These are phyloP conservation scores for Teunomyces tritomae DNA, from an alignment of 805 yeast species.

Conservation along the genomic window DNA sequence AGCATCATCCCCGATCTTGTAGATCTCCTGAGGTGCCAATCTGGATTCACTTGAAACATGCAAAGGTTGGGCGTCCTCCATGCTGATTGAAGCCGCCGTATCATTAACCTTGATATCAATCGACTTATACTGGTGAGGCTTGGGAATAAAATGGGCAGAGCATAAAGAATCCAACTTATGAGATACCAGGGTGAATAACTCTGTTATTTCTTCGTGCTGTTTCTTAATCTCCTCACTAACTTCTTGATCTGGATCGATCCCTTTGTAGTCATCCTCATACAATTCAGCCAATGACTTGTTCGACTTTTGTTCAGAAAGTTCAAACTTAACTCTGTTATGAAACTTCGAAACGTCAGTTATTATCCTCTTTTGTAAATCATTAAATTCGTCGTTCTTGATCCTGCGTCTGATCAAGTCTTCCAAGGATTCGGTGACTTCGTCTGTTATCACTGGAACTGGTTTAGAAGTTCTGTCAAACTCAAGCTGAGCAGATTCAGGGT, in stretches of 20 bases:
- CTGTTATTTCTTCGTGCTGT: slow-evolving; percentile 76
- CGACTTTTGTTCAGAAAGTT: slow-evolving; percentile 81
- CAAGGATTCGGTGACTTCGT: slow-evolving; percentile 77
- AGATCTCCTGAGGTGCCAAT: slow-evolving; percentile 94
- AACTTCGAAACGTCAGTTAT: slow-evolving; percentile 65
- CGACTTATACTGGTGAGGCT: slow-evolving; percentile 70
- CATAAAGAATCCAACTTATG: slow-evolving; percentile 83
- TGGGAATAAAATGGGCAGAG: slow-evolving; percentile 94
- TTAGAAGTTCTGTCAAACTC: slow-evolving; percentile 92
- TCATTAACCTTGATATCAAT: slow-evolving; percentile 71
- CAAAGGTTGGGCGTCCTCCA: slow-evolving; percentile 97
- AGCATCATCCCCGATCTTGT: slow-evolving; percentile 48
- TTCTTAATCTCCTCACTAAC: slow-evolving; percentile 62
- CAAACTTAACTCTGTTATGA: slow-evolving; percentile 46
- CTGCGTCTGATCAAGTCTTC: slow-evolving; percentile 89
- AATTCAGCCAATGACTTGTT: slow-evolving; percentile 85
- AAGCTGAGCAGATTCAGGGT: slow-evolving; percentile 49
- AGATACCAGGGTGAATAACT: slow-evolving; percentile 57
- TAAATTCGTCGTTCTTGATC: slow-evolving; percentile 71
- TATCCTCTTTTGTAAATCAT: slow-evolving; percentile 76
- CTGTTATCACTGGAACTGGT: slow-evolving; percentile 93
- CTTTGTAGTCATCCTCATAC: slow-evolving; percentile 79
- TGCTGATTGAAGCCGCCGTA: slow-evolving; percentile 69
- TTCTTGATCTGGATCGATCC: slow-evolving; percentile 43
- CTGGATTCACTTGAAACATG: slow-evolving; percentile 69